Evolutionary conservation across 176 grass and related monocot genomes (phyloP), one percentile per base, ranked within the genome.

Genomic region (Avena insularis): DNA sequence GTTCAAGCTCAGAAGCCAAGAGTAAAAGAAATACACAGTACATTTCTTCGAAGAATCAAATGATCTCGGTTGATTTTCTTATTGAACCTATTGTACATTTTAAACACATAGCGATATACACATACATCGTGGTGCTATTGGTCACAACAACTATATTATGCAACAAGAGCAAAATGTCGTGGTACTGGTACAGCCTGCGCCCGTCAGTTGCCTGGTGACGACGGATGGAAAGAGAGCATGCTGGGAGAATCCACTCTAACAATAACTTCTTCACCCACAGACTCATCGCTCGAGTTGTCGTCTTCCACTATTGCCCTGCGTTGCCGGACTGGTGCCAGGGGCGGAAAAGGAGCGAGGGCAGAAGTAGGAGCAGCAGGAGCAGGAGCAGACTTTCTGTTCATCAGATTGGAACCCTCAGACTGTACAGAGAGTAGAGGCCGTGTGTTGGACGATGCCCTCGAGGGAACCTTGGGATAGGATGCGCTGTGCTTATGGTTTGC

Each of bases 161-260:
- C 23, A 76, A 54, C 48, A 50, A 75, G n/a, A 50, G 6, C 0
- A 12, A 49, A 27, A 75, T 3, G 9, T 50, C 12, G 25, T 25
- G 25, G 25, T 25, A 25, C 25, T 25, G n/a, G 71, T 50, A 16
- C 45, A 49, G 4, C 0, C 48, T 15, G 23, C 73, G 13, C 17
- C 48, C 8, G 16, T 78, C 55, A 61, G 10, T 64, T 77, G 64
- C 71, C 75, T 31, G 61, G 38, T 7, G 79, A 83, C 1, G 88
- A 29, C 17, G 79, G 85, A 53, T 69, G 77, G 86, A 96, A 96
- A 16, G 88, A 73, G 1, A 98, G 94, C 78, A 88, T 94, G 89
- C 96, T 96, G 27, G 91, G 96, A 50, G 96, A 94, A 77, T 98
- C 93, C 14, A 98, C 93, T 79, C 92, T 92, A 62, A 98, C 87